Conservation (phyloP, 352 stramenopile genomes). For the Phytophthora agathidicida region DNA sequence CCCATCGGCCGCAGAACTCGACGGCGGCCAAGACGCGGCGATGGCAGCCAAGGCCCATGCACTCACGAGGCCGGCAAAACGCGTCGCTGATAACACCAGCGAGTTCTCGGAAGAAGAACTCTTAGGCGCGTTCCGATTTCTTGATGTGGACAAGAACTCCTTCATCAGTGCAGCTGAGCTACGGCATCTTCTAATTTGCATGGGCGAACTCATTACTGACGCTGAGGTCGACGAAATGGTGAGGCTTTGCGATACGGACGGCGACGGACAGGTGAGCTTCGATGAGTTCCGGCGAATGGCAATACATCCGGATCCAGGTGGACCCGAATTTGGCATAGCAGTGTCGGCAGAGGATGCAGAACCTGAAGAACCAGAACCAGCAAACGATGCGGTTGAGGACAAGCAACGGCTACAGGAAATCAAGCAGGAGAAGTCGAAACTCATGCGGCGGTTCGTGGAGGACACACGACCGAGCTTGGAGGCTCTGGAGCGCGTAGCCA, state of each 20-base stretch:
- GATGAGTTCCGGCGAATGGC: conserved; percentile 92
- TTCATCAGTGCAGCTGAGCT: conserved; percentile 94
- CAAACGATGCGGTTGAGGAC: conserved; percentile 41
- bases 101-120: conserved; percentile 95
- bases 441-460: conserved; percentile 74
- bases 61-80: conserved; percentile 27
- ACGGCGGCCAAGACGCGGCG: conserved; percentile 24
- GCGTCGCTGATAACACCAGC: conserved; percentile 43
- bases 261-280: conserved; percentile 93
- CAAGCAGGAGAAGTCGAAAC: conserved; percentile 75
- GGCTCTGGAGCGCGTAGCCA: conserved; percentile 59
- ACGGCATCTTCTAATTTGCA: conserved; percentile 94
- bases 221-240: conserved; percentile 96
- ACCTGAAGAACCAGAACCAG: conserved; percentile 17
- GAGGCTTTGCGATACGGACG: conserved; percentile 91
- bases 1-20: conserved; percentile 10
- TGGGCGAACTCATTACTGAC: conserved; percentile 96
- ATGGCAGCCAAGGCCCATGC: conserved; percentile 28
- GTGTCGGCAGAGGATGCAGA: conserved; percentile 35
- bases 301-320: conserved; percentile 89
- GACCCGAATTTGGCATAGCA: conserved; percentile 71
- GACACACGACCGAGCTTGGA: conserved; percentile 73
- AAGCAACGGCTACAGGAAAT: conserved; percentile 59
- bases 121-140: conserved; percentile 88
- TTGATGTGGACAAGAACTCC: conserved; percentile 95